These are phyloP conservation scores for Camillea tinctor DNA, from an alignment of 2,329 filamentous ascomycete species.

Conservation along the genomic window DNA sequence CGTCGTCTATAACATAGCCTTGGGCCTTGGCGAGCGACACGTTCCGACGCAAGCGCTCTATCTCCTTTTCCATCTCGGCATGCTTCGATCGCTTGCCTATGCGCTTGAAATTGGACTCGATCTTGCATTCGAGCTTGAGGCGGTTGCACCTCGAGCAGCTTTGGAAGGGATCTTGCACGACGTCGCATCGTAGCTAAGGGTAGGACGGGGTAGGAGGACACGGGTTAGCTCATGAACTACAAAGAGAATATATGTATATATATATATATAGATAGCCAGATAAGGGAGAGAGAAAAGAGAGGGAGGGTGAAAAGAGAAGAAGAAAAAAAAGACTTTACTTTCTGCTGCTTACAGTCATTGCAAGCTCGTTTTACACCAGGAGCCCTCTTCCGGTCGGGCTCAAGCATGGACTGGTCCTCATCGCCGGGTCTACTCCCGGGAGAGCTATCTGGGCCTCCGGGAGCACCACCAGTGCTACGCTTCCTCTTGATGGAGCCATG, in stretches of 20 bases:
- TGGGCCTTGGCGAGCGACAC: constrained; percentile 59
- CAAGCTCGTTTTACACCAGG: constrained; percentile 76
- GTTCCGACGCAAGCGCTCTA: constrained; percentile 64
- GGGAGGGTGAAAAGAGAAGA: too few species aligned
- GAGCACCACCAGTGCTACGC: constrained; percentile 48
- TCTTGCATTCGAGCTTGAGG: constrained; percentile 79
- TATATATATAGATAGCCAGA: too few species aligned
- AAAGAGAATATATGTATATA: too few species aligned
- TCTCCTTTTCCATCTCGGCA: constrained; percentile 83
- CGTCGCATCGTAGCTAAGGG: constrained; percentile 77
- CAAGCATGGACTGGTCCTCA: constrained; percentile 55
- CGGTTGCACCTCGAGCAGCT: constrained; percentile 76
- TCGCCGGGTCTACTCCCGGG: constrained; percentile 55
- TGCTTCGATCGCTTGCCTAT: constrained; percentile 80
- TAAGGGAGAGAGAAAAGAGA: too few species aligned
- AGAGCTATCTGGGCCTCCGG: constrained; percentile 62
- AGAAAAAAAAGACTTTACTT: constrained; percentile 54
- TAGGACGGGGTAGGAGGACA: constrained; percentile 7
- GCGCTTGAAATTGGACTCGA: constrained; percentile 85
- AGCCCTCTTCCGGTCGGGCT: constrained; percentile 61
- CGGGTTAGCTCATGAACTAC: too few species aligned
- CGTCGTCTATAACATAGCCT: constrained; percentile 54
- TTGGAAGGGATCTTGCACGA: constrained; percentile 76
- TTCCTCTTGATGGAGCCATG: constrained; percentile 59
- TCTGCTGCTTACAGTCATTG: constrained; percentile 83